Conservation (phyloP, 768 basidiomycete species). For the Tremella yokohamensis region DNA sequence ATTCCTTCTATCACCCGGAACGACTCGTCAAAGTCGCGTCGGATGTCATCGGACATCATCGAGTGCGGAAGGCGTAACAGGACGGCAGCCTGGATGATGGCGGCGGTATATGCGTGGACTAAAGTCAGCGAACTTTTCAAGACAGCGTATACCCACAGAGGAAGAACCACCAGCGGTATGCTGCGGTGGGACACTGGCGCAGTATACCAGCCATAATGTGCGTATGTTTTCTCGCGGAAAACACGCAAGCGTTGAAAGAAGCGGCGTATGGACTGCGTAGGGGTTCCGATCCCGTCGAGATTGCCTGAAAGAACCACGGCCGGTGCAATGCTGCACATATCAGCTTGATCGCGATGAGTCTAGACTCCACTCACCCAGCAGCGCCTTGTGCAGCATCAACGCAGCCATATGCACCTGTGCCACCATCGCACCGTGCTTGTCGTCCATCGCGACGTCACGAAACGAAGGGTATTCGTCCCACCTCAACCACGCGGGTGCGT, state of each 20-base stretch:
- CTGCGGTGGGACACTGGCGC: slow-evolving; percentile 5
- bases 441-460: slow-evolving; percentile 2
- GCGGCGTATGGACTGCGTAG: slow-evolving; percentile 8
- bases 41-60: slow-evolving; percentile 9
- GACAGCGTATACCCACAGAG: neutral
- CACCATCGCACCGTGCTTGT: neutral
- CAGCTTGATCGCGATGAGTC: slow-evolving; percentile 1
- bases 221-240: slow-evolving; percentile 5
- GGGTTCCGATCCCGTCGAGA: slow-evolving; percentile 4
- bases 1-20: slow-evolving; percentile 1
- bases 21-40: slow-evolving; percentile 3
- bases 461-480: slow-evolving; percentile 4
- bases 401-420: slow-evolving; percentile 4
- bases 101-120: slow-evolving; percentile 12
- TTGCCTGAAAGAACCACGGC: slow-evolving; percentile 8
- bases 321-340: slow-evolving; percentile 5
- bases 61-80: slow-evolving; percentile 2
- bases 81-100: slow-evolving; percentile 6
- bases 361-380: neutral
- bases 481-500: slow-evolving; percentile 3
- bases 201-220: slow-evolving; percentile 5
- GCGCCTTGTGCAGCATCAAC: slow-evolving; percentile 7
- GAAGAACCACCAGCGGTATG: slow-evolving; percentile 12
- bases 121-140: neutral
- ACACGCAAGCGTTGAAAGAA: slow-evolving; percentile 8